phyloP scores from a whole-genome alignment of 2,329 filamentous ascomycete species.

The Arthrocladium fulminans region DNA sequence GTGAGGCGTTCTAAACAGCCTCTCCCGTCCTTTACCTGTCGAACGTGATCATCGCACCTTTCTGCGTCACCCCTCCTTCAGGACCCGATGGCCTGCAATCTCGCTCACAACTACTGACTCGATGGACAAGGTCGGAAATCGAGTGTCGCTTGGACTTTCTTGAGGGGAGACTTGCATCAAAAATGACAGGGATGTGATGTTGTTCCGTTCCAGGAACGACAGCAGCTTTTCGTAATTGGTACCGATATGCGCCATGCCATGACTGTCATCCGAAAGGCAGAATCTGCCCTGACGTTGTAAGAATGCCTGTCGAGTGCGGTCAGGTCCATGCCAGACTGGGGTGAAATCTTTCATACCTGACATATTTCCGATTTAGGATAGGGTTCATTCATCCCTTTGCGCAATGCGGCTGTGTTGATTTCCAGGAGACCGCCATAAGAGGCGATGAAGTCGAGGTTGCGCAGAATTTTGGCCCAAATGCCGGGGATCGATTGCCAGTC shows the following conservation, averaged over 20 bases:
- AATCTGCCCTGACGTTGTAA: constrained; percentile 44
- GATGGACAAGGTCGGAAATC: constrained; percentile 5
- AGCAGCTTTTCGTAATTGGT: constrained; percentile 68
- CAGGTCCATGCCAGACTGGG: background rate
- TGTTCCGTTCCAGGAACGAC: constrained; percentile 48
- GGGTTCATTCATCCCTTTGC: constrained; percentile 84
- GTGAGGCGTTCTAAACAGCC: background rate
- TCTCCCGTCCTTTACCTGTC: background rate
- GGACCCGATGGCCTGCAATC: background rate
- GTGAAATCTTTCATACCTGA: constrained; percentile 44
- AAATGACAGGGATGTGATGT: background rate
- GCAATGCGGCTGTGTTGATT: constrained; percentile 75
- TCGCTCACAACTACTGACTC: background rate
- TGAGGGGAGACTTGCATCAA: background rate
- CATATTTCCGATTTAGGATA: constrained; percentile 77
- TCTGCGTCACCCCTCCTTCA: background rate
- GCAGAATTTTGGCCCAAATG: constrained; percentile 64
- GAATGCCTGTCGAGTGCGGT: background rate
- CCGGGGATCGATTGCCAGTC: constrained; percentile 49
- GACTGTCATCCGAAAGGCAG: constrained; percentile 90
- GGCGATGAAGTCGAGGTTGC: constrained; percentile 65
- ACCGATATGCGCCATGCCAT: constrained; percentile 78
- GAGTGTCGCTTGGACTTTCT: background rate
- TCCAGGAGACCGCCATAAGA: constrained; percentile 76
- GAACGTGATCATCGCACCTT: background rate